Evolutionary conservation across 23 red algal species (phyloP).

Genomic region (Chondrus crispus): DNA sequence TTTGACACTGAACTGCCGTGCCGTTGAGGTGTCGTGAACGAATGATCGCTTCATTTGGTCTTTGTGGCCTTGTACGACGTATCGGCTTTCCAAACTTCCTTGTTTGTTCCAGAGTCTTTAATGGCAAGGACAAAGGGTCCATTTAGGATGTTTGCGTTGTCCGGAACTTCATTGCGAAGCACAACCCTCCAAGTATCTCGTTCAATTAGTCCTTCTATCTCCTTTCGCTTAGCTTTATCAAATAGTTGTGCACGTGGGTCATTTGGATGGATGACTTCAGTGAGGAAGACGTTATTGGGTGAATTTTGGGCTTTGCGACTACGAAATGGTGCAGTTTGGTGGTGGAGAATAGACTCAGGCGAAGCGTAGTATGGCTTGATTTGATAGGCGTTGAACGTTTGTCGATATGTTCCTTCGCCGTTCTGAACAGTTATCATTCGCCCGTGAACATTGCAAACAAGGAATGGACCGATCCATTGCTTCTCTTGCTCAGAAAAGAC

Average conservation of each 20-base stretch:
- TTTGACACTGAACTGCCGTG: neutral
- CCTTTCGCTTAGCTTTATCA: neutral
- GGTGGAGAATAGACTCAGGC: too few relatives aligned
- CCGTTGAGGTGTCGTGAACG: neutral
- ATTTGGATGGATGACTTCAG: neutral
- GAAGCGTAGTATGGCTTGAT: too few relatives aligned
- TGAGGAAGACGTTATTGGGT: too few relatives aligned
- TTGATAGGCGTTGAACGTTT: too few relatives aligned
- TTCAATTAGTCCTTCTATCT: neutral
- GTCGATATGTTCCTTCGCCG: too few relatives aligned
- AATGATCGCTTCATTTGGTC: neutral
- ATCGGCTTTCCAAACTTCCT: neutral
- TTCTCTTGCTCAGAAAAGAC: too few relatives aligned
- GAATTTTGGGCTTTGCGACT: too few relatives aligned
- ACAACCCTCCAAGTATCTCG: constrained; percentile 2
- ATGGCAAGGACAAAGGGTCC: neutral
- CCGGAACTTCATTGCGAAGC: neutral
- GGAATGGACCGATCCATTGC: too few relatives aligned
- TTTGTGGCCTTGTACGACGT: neutral
- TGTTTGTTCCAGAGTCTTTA: neutral
- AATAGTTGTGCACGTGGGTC: neutral
- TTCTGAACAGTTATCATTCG: too few relatives aligned
- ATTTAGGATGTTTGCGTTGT: neutral
- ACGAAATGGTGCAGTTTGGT: too few relatives aligned
- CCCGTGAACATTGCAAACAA: too few relatives aligned